Evolutionary conservation across 2,329 filamentous ascomycete genomes (phyloP).

Genomic region (Sarocladiaceae sp.): DNA sequence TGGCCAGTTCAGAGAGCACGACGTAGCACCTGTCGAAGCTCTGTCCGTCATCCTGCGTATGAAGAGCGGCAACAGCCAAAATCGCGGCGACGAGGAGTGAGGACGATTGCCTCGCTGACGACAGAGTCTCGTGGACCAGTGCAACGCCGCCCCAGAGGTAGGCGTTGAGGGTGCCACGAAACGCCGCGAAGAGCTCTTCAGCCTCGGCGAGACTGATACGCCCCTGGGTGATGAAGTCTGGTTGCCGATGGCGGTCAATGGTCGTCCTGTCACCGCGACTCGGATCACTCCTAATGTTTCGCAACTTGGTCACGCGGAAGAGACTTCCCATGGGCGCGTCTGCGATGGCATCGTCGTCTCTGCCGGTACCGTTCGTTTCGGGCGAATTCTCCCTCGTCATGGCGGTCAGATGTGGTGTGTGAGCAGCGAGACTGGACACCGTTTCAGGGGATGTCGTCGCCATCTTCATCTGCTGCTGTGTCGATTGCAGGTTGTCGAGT

Average conservation of each 20-base stretch:
- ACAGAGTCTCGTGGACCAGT: constrained; percentile 21
- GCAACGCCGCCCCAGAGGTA: constrained; percentile 28
- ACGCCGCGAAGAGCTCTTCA: constrained; percentile 21
- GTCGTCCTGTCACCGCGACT: background rate
- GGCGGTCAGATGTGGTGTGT: constrained; percentile 17
- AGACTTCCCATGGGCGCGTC: constrained; percentile 26
- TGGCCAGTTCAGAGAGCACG: constrained; percentile 52
- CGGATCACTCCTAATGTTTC: constrained; percentile 26
- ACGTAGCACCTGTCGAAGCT: constrained; percentile 50
- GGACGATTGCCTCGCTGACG: constrained; percentile 22
- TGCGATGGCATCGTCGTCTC: constrained; percentile 21
- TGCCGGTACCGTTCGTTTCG: constrained; percentile 15
- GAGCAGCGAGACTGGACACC: background rate
- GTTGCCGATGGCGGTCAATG: constrained; percentile 12
- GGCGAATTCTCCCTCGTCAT: constrained; percentile 27
- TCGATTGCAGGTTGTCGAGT: constrained; percentile 14
- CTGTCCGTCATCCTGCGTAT: constrained; percentile 28
- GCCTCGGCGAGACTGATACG: constrained; percentile 20
- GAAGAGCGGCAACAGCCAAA: constrained; percentile 25
- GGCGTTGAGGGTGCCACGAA: constrained; percentile 22
- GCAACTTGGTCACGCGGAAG: constrained; percentile 25
- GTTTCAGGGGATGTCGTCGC: background rate
- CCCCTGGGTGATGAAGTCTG: constrained; percentile 24
- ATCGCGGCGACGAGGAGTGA: constrained; percentile 23
- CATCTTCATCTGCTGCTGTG: background rate